Percentiles rank a stretch among this genome's conserved stretches.
Conservation (phyloP, 2,329 filamentous ascomycete genomes). For the Cladophialophora bantiana region DNA sequence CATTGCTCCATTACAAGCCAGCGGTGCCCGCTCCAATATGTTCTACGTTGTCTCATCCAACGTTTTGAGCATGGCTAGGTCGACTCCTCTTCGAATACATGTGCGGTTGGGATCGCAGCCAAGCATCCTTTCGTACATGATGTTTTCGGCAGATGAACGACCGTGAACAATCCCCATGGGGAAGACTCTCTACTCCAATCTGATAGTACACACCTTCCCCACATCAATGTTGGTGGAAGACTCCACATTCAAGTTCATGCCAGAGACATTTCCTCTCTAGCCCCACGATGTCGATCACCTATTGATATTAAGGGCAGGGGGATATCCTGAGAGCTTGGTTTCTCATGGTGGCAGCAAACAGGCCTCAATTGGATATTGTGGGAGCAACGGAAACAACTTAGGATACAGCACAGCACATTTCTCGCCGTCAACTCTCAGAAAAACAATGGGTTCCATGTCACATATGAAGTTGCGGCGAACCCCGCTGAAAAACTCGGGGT, state of each 20-base stretch:
- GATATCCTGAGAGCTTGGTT: slow-evolving; percentile 9
- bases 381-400: background rate
- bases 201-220: slow-evolving; percentile 15
- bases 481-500: slow-evolving; percentile 33
- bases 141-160: slow-evolving; percentile 19
- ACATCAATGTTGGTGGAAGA: slow-evolving; percentile 19
- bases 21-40: background rate
- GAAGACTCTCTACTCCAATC: slow-evolving; percentile 20
- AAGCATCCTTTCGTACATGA: background rate
- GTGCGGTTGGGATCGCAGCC: background rate
- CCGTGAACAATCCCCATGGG: slow-evolving; percentile 17
- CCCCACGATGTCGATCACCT: slow-evolving; percentile 17
- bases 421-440: background rate
- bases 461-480: slow-evolving; percentile 47
- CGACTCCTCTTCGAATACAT: background rate
- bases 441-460: slow-evolving; percentile 28
- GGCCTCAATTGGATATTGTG: background rate
- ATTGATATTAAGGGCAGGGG: background rate
- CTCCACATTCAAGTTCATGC: slow-evolving; percentile 13
- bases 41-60: background rate
- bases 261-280: background rate
- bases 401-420: background rate
- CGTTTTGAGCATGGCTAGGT: background rate
- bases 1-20: background rate
- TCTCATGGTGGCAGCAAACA: background rate